Conservation (phyloP, 768 basidiomycete species). For the Lentinula guzmanii region DNA sequence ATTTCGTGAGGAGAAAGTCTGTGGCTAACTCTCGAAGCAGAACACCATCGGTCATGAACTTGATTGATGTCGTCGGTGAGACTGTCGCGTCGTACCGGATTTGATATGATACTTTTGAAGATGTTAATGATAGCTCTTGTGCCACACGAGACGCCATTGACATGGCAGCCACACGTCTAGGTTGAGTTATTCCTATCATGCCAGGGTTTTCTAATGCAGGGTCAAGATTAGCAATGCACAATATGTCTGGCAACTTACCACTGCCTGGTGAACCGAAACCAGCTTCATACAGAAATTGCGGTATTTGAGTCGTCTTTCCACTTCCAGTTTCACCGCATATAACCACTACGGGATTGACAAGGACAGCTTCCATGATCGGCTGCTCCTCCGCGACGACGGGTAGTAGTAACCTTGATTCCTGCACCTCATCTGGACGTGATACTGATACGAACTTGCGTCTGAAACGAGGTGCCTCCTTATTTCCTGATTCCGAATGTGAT, state of each 20-base stretch:
- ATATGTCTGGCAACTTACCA: conserved; percentile 40
- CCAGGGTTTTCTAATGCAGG: conserved; percentile 78
- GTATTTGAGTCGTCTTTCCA: conserved; percentile 97
- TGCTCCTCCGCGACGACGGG: conserved; percentile 95
- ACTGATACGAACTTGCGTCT: conserved; percentile 46
- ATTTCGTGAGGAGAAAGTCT: conserved; percentile 91
- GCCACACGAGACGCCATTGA: conserved; percentile 93
- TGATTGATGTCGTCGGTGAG: conserved; percentile 85
- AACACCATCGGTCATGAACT: conserved; percentile 99
- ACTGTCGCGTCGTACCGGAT: conserved; percentile 97
- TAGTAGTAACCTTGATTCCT: conserved; percentile 70
- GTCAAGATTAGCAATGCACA: not conserved
- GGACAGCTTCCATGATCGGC: conserved; percentile 85
- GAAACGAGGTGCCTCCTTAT: conserved; percentile 11
- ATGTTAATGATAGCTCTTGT: conserved; percentile 82
- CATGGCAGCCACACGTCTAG: conserved; percentile 94
- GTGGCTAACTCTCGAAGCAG: conserved; percentile 86
- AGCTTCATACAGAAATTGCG: conserved; percentile 96
- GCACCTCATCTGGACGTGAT: conserved; percentile 60
- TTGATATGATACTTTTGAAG: conserved; percentile 87
- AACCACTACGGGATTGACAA: conserved; percentile 81
- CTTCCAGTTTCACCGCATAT: conserved; percentile 93
- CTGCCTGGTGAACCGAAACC: conserved; percentile 84
- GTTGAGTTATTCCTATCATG: conserved; percentile 97
- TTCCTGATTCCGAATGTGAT: not conserved